Evolutionary conservation across 495 filamentous ascomycete genomes (phyloP).

Genomic region (Penicillium nucicola): DNA sequence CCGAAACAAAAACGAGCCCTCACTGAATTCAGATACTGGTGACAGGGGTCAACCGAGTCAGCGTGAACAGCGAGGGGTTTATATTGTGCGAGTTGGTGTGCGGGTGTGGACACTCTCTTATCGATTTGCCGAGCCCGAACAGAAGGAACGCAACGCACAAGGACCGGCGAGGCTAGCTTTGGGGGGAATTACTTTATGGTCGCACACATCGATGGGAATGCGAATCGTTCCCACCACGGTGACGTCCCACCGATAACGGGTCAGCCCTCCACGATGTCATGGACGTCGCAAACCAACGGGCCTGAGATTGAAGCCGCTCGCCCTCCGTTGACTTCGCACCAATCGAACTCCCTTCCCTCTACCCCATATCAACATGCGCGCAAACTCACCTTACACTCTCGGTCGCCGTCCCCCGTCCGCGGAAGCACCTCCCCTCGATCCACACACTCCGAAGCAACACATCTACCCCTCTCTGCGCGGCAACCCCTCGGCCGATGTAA

Average conservation of each 20-base stretch:
- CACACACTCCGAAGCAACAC: conserved; percentile 82
- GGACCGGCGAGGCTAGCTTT: conserved; percentile 1
- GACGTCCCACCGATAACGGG: conserved; percentile 42
- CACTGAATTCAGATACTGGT: no score
- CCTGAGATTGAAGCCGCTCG: conserved; percentile 34
- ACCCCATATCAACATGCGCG: conserved; percentile 88
- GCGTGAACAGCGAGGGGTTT: conserved; percentile 19
- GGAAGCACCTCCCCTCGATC: conserved; percentile 85
- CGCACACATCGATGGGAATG: conserved; percentile 47
- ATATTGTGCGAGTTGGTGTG: conserved; percentile 17
- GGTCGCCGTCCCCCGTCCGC: conserved; percentile 80
- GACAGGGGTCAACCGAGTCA: not conserved
- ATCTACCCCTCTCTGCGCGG: conserved; percentile 62
- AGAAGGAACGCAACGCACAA: conserved; percentile 7
- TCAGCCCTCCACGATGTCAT: conserved; percentile 42
- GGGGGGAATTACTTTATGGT: conserved; percentile 39
- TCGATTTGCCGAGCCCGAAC: conserved; percentile 17
- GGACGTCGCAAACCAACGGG: conserved; percentile 35
- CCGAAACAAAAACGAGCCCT: not conserved
- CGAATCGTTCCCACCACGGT: conserved; percentile 35
- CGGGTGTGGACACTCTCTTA: conserved; percentile 15
- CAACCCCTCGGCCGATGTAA: conserved; percentile 63
- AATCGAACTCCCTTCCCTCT: conserved; percentile 90
- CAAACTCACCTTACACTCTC: conserved; percentile 76
- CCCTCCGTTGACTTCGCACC: conserved; percentile 52